phyloP scores from a whole-genome alignment of 1,284 basidiomycete species.

The Pseudozyma hubeiensis region DNA sequence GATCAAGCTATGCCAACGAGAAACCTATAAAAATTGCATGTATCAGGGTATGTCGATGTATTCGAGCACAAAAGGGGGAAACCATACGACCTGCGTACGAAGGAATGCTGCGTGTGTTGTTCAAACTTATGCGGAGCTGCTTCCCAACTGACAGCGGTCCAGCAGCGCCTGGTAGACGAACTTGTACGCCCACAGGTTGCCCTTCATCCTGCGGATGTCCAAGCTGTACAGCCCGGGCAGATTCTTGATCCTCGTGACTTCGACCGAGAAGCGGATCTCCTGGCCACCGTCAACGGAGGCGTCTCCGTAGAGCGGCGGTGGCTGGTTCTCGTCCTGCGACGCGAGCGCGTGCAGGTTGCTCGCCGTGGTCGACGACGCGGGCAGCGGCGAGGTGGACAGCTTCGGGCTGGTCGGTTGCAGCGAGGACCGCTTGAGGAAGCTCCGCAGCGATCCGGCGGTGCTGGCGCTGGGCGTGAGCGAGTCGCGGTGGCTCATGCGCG shows the following conservation, averaged over 20 bases:
- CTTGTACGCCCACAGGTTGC: constrained; percentile 66
- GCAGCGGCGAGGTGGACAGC: constrained; percentile 10
- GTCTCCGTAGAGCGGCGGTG: constrained; percentile 64
- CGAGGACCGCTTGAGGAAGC: constrained; percentile 56
- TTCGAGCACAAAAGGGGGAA: background rate
- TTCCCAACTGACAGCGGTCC: constrained; percentile 49
- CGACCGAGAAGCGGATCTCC: constrained; percentile 66
- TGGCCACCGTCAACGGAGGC: constrained; percentile 63
- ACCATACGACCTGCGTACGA: background rate
- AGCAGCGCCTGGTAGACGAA: constrained; percentile 65
- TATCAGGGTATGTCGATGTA: background rate
- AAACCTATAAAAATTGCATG: background rate
- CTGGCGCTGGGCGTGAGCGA: constrained; percentile 35
- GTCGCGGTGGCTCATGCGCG: constrained; percentile 39
- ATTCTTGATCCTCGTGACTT: constrained; percentile 65
- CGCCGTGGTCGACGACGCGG: constrained; percentile 21
- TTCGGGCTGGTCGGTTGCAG: constrained; percentile 35
- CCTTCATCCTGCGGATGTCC: constrained; percentile 66
- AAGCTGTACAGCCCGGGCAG: constrained; percentile 65
- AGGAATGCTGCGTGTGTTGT: background rate
- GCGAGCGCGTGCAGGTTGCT: constrained; percentile 4
- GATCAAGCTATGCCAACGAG: too few species aligned
- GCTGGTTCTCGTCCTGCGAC: constrained; percentile 44
- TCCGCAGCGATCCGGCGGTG: constrained; percentile 48
- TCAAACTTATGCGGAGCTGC: constrained; percentile 6